Evolutionary conservation across 805 yeast genomes (phyloP).

Genomic region (Lachancea thermotolerans): DNA sequence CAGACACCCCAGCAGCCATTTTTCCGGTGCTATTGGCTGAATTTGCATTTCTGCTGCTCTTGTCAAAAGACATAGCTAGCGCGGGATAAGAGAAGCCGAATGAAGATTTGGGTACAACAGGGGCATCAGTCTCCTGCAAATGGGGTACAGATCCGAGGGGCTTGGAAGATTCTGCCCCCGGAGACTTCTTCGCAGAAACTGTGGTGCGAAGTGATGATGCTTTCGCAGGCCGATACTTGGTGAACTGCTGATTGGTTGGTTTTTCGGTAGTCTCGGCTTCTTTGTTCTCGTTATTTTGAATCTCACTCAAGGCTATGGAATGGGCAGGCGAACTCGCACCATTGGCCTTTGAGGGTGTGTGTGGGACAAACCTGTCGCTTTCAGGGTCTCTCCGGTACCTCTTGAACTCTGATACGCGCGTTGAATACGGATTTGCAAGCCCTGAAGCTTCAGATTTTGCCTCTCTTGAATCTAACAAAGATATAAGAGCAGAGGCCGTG

Average conservation of each 20-base stretch:
- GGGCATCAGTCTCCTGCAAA: neutral
- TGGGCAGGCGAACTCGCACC: slow-evolving; percentile 4
- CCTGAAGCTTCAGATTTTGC: slow-evolving; percentile 12
- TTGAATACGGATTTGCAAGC: slow-evolving; percentile 40
- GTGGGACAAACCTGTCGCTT: neutral
- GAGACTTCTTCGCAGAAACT: slow-evolving; percentile 13
- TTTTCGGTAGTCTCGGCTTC: neutral
- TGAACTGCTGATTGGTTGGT: slow-evolving; percentile 8
- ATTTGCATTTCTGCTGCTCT: neutral
- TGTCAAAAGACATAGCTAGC: neutral
- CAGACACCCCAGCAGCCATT: neutral
- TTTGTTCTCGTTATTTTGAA: slow-evolving; percentile 1
- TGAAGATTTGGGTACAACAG: neutral
- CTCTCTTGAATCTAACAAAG: slow-evolving; percentile 35
- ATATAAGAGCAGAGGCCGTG: slow-evolving; percentile 44
- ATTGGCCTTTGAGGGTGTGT: slow-evolving; percentile 3
- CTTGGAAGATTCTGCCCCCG: neutral
- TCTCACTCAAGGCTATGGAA: slow-evolving; percentile 2
- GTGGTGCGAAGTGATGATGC: slow-evolving; percentile 35
- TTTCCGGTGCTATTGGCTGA: neutral
- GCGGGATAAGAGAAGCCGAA: neutral
- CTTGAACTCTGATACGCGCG: slow-evolving; percentile 15
- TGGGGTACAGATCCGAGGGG: too few relatives aligned
- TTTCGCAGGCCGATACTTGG: slow-evolving; percentile 33
- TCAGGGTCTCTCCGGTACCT: slow-evolving; percentile 8